Percentiles rank a stretch among this genome's conserved stretches.
These are phyloP conservation scores for Cyclotella sp. DNA, from an alignment of 108 stramenopile genomes.

Conservation along the genomic window DNA sequence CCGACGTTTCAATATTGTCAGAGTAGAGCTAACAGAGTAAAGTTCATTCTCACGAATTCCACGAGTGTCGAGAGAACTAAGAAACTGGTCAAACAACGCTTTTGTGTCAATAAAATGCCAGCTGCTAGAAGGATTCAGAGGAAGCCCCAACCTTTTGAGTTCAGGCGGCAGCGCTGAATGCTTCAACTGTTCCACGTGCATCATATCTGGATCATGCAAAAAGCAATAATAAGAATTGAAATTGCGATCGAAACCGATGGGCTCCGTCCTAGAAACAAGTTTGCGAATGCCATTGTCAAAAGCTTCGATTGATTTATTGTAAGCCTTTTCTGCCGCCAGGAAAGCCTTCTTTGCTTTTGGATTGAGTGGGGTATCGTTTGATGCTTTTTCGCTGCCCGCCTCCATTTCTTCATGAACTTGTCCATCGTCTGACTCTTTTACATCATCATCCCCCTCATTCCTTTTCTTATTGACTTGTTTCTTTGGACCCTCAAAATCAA, in stretches of 20 bases:
- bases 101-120: conserved; percentile 83
- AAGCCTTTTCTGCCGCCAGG: conserved; percentile 55
- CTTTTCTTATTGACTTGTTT: conserved; percentile 41
- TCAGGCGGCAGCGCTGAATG: conserved; percentile 42
- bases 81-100: conserved; percentile 68
- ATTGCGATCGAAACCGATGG: conserved; percentile 77
- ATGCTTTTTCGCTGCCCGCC: conserved; percentile 32
- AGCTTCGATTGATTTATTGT: conserved; percentile 72
- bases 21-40: conserved; percentile 46
- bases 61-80: conserved; percentile 70
- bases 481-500: conserved; percentile 70
- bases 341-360: conserved; percentile 71
- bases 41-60: conserved; percentile 77
- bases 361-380: conserved; percentile 26
- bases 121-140: conserved; percentile 54
- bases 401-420: conserved; percentile 26
- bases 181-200: conserved; percentile 67
- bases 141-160: conserved; percentile 43
- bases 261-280: conserved; percentile 71
- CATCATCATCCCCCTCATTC: conserved; percentile 31
- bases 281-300: conserved; percentile 74
- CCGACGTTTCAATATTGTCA: conserved; percentile 52
- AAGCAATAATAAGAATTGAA: conserved; percentile 78
- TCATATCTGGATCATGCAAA: conserved; percentile 70
- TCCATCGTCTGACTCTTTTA: conserved; percentile 35